A percentile compares a stretch with the other conserved stretches of the same genome.
These are phyloP conservation scores for Dictyostelium intermedium DNA, from an alignment of 78 protist species.

Conservation along the genomic window DNA sequence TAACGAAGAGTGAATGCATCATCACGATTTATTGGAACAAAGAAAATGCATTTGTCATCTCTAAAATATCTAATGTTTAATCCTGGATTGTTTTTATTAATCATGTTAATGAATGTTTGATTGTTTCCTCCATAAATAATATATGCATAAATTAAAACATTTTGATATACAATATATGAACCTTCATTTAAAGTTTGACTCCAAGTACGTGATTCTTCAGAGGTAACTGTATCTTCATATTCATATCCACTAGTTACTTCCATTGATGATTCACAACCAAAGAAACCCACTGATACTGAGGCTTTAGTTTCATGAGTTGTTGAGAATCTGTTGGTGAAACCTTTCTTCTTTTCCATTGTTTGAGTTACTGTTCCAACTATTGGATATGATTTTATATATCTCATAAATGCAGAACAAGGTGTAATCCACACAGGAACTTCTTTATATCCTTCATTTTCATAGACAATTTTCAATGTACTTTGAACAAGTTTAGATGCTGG, in stretches of 20 bases:
- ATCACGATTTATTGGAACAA: not conserved
- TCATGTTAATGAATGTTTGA: not conserved
- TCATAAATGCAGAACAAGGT: conserved; percentile 4
- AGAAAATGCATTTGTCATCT: not conserved
- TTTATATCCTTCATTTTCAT: not conserved
- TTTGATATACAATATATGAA: not conserved
- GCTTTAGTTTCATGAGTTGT: not conserved
- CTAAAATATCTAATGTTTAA: not conserved
- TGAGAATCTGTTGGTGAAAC: not conserved
- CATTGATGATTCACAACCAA: not conserved
- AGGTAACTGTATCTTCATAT: not conserved
- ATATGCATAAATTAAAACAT: not conserved
- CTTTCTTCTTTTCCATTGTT: not conserved
- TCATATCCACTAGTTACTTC: not conserved
- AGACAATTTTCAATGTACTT: not conserved
- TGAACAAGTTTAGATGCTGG: not conserved
- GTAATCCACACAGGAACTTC: not conserved
- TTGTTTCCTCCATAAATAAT: not conserved
- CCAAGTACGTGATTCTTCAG: not conserved
- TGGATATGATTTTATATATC: conserved; percentile 4
- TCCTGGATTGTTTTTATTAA: not conserved
- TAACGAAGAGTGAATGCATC: conserved; percentile 7
- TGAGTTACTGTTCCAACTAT: not conserved
- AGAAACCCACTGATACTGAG: not conserved
- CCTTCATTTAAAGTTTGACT: not conserved